Conservation (phyloP, 1,139 yeast genomes). For the Debaryomyces psychrophilus region DNA sequence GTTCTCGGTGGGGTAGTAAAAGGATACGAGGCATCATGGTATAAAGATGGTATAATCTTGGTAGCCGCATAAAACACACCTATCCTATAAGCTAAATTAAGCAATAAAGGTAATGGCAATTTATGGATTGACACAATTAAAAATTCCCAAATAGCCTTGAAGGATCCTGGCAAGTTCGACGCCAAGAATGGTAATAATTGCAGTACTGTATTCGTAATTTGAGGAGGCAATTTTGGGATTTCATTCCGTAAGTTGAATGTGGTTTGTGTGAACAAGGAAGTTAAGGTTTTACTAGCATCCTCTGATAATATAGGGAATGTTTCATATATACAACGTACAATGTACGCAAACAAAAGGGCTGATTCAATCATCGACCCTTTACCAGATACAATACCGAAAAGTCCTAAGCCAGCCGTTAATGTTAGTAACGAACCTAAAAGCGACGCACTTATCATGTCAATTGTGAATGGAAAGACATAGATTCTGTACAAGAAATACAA, state of each 20-base stretch:
- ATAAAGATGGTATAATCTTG: slow-evolving; percentile 82
- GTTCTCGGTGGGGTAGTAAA: slow-evolving; percentile 40
- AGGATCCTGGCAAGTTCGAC: slow-evolving; percentile 59
- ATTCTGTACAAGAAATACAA: slow-evolving; percentile 81
- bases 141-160: slow-evolving; percentile 71
- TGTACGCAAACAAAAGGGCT: slow-evolving; percentile 82
- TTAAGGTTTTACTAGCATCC: slow-evolving; percentile 45
- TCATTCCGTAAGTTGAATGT: slow-evolving; percentile 41
- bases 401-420: slow-evolving; percentile 69
- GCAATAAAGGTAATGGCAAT: slow-evolving; percentile 77
- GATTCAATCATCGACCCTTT: slow-evolving; percentile 89
- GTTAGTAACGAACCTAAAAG: slow-evolving; percentile 85
- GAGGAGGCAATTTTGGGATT: slow-evolving; percentile 45
- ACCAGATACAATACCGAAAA: slow-evolving; percentile 82
- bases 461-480: slow-evolving; percentile 72
- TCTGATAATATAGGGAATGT: slow-evolving; percentile 81
- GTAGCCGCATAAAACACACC: slow-evolving; percentile 92
- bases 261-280: slow-evolving; percentile 43
- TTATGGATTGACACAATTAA: slow-evolving; percentile 69
- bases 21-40: slow-evolving; percentile 43
- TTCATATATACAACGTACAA: slow-evolving; percentile 89
- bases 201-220: slow-evolving; percentile 41
- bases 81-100: slow-evolving; percentile 82
- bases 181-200: slow-evolving; percentile 50
- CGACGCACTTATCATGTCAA: slow-evolving; percentile 76